Conservation (phyloP, 257 asterid genomes). For the Coffea eugenioides region DNA sequence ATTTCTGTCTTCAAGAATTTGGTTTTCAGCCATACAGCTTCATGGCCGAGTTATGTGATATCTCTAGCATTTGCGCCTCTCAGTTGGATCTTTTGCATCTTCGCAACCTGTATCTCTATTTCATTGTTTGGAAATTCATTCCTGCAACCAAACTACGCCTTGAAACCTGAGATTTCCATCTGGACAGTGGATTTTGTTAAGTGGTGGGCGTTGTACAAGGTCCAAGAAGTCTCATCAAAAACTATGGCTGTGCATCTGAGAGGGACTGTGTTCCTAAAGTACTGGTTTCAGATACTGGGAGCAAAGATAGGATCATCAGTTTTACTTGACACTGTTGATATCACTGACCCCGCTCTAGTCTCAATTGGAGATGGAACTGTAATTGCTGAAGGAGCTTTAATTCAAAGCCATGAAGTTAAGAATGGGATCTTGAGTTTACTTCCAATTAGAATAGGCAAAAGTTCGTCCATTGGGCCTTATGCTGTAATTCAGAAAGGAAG, state of each 20-base stretch:
- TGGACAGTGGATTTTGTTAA: constrained; percentile 63
- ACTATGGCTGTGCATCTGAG: constrained; percentile 67
- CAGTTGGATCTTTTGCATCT: constrained; percentile 66
- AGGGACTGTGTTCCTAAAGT: constrained; percentile 63
- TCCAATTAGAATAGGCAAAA: constrained; percentile 58
- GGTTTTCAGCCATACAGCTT: constrained; percentile 32
- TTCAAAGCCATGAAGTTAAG: constrained; percentile 69
- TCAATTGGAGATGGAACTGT: constrained; percentile 59
- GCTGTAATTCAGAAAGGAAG: constrained; percentile 68
- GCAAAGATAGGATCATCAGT: constrained; percentile 68
- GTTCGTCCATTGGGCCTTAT: constrained; percentile 57
- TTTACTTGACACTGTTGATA: constrained; percentile 58
- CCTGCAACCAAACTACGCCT: constrained; percentile 70
- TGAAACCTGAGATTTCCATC: constrained; percentile 47
- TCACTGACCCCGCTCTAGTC: constrained; percentile 70
- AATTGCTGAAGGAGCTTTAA: constrained; percentile 66
- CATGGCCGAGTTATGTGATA: constrained; percentile 40
- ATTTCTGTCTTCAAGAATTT: constrained; percentile 41
- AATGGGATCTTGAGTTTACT: constrained; percentile 55
- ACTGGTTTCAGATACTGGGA: constrained; percentile 69
- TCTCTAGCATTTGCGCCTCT: constrained; percentile 55
- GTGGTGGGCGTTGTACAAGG: constrained; percentile 84
- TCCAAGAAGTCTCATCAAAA: constrained; percentile 65
- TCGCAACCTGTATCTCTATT: constrained; percentile 49
- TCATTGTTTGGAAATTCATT: constrained; percentile 58